These are phyloP conservation scores for Piper betle DNA, from an alignment of 164 flowering plant genomes.

Conservation along the genomic window DNA sequence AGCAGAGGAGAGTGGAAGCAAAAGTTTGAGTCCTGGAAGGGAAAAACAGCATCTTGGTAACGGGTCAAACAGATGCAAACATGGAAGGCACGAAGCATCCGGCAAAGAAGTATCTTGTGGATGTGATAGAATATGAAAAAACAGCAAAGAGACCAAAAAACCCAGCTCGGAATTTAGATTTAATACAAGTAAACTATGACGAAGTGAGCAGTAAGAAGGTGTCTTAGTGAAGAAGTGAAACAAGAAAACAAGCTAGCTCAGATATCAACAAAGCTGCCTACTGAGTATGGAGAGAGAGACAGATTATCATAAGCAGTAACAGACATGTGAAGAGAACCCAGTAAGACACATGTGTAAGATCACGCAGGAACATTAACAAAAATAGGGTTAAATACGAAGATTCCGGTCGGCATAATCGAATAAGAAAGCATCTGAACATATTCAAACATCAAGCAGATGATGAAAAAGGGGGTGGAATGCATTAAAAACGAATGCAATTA, in stretches of 20 bases:
- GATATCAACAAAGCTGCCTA: not conserved
- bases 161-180: not conserved
- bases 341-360: not conserved
- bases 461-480: not conserved
- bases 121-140: conserved; percentile 13
- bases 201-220: not conserved
- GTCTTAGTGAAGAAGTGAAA: not conserved
- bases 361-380: not conserved
- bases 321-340: not conserved
- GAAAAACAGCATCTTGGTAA: conserved; percentile 70
- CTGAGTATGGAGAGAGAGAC: not conserved
- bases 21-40: conserved; percentile 34
- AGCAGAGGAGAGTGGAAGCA: conserved; percentile 2
- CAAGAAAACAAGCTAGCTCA: not conserved
- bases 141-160: conserved; percentile 11
- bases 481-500: not conserved
- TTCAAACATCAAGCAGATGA: not conserved
- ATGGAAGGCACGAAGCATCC: conserved; percentile 58
- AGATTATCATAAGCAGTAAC: not conserved
- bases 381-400: not conserved
- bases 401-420: not conserved
- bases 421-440: not conserved
- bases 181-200: not conserved
- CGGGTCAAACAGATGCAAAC: conserved; percentile 46
- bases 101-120: conserved; percentile 6